Evolutionary conservation across 306 rosid species (phyloP).

Genomic region (Ochetophila trinervis): DNA sequence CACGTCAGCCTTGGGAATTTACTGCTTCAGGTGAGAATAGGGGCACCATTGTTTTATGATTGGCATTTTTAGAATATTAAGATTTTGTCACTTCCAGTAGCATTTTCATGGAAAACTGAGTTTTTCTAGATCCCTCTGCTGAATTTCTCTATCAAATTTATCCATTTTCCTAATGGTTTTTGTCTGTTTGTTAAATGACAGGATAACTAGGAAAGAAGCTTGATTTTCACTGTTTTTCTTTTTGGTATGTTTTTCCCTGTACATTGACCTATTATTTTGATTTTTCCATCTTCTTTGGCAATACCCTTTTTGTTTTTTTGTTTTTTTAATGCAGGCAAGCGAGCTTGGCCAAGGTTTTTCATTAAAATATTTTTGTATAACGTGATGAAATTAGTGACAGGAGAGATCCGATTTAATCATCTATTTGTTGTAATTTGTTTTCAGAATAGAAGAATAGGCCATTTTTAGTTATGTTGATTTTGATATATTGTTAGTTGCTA

Average conservation of each 20-base stretch:
- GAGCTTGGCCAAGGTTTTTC: slow-evolving; percentile 17
- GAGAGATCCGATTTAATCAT: slow-evolving; percentile 6
- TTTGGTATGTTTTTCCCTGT: slow-evolving; percentile 32
- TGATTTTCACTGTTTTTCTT: slow-evolving; percentile 33
- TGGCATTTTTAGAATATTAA: not conserved
- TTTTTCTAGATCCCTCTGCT: too few species aligned
- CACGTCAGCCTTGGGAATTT: slow-evolving; percentile 79
- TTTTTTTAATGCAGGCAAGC: slow-evolving; percentile 30
- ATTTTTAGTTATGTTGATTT: not conserved
- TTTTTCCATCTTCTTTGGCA: not conserved
- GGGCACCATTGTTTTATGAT: not conserved
- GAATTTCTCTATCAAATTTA: not conserved
- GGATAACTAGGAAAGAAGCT: slow-evolving; percentile 92
- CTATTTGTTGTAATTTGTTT: slow-evolving; percentile 11
- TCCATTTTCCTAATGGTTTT: not conserved
- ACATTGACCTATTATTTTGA: not conserved
- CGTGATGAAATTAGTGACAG: slow-evolving; percentile 14
- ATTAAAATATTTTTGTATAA: slow-evolving; percentile 25
- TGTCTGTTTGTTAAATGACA: slow-evolving; percentile 30
- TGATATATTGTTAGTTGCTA: too few species aligned
- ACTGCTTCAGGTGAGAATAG: slow-evolving; percentile 76
- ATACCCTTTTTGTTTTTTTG: not conserved
- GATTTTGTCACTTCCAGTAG: not conserved
- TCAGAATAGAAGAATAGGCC: slow-evolving; percentile 21
- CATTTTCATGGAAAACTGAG: too few species aligned